Percentiles rank a stretch among this genome's conserved stretches.
phyloP scores from a whole-genome alignment of 2,329 filamentous ascomycete species.

The Metarhizium guizhouense region DNA sequence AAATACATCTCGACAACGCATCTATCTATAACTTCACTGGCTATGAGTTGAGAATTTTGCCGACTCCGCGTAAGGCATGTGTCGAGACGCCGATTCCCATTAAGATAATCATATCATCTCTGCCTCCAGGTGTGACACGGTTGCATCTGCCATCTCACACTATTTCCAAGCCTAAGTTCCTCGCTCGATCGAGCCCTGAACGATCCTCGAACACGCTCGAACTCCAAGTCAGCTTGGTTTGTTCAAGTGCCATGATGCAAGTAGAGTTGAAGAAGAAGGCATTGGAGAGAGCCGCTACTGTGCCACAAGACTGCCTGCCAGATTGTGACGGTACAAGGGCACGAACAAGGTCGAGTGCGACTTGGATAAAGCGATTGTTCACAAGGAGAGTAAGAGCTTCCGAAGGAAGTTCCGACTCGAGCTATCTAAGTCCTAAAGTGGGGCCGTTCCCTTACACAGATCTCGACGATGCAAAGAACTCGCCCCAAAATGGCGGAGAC shows the following conservation, averaged over 20 bases:
- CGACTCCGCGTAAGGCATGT: slow-evolving; percentile 71
- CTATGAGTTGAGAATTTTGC: slow-evolving; percentile 49
- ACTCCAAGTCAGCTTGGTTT: slow-evolving; percentile 74
- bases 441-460: too few relatives aligned
- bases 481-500: slow-evolving; percentile 81
- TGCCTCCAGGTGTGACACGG: slow-evolving; percentile 68
- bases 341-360: too few relatives aligned
- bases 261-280: slow-evolving; percentile 59
- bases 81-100: slow-evolving; percentile 98
- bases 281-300: slow-evolving; percentile 43
- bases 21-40: slow-evolving; percentile 21
- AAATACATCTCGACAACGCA: slow-evolving; percentile 16
- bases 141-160: slow-evolving; percentile 83
- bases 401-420: too few relatives aligned
- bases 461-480: slow-evolving; percentile 53
- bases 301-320: slow-evolving; percentile 28
- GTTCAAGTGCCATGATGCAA: slow-evolving; percentile 83
- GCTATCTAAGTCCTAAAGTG: too few relatives aligned
- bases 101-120: slow-evolving; percentile 64
- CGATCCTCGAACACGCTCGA: slow-evolving; percentile 67
- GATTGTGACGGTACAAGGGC: too few relatives aligned
- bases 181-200: slow-evolving; percentile 61
- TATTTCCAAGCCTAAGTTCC: slow-evolving; percentile 87
- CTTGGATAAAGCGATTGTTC: too few relatives aligned
- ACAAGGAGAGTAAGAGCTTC: too few relatives aligned